Conservation (phyloP, 768 basidiomycete genomes). For the Tulasnella sp. region DNA sequence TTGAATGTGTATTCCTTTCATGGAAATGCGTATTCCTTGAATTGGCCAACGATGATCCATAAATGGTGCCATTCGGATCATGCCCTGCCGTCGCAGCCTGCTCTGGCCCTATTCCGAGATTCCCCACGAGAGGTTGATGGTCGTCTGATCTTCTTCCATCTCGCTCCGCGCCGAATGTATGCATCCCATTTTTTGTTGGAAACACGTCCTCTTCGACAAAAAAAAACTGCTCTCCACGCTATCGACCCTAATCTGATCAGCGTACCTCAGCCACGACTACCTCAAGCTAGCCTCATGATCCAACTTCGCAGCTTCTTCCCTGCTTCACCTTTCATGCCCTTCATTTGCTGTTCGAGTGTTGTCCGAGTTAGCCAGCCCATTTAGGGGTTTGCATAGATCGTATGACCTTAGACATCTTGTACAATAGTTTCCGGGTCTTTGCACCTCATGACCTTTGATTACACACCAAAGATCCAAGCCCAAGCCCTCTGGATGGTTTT, state of each 20-base stretch:
- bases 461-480: no score
- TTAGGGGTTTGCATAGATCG: neutral
- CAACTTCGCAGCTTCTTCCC: neutral
- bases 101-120: neutral
- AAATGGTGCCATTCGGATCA: neutral
- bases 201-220: neutral
- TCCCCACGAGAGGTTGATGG: neutral
- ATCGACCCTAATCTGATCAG: neutral
- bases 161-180: neutral
- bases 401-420: neutral
- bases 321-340: neutral
- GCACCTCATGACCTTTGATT: neutral
- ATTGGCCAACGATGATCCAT: neutral
- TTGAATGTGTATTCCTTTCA: neutral
- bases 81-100: neutral
- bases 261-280: neutral
- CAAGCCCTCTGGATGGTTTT: neutral
- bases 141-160: neutral
- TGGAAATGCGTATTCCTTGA: neutral
- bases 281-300: neutral
- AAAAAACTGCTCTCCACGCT: neutral
- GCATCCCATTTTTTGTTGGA: neutral
- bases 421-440: neutral
- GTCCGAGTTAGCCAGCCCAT: neutral
- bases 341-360: neutral